A percentile compares a stretch with the other conserved stretches of the same genome.
Conservation (phyloP, 306 rosid genomes). For the Prunus mongolica region DNA sequence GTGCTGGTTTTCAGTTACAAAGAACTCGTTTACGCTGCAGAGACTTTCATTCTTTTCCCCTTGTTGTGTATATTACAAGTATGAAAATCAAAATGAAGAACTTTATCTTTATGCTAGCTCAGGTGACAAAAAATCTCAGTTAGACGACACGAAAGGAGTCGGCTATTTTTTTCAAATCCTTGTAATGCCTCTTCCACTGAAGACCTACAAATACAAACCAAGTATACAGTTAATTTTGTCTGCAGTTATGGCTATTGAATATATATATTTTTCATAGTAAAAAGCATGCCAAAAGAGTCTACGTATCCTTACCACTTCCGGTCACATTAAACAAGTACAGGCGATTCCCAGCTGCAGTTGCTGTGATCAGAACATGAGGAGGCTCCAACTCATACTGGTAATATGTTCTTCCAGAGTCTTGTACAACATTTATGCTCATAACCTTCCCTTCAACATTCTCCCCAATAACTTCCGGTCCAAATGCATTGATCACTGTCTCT, state of each 20-base stretch:
- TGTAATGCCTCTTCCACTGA: conserved; percentile 93
- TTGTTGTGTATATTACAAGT: background rate
- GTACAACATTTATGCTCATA: conserved; percentile 48
- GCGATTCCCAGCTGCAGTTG: conserved; percentile 97
- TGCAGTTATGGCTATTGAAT: background rate
- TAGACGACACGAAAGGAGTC: conserved; percentile 70
- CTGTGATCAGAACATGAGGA: conserved; percentile 83
- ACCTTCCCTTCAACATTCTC: conserved; percentile 97
- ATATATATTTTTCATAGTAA: background rate
- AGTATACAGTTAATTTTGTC: background rate
- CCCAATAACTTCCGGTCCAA: conserved; percentile 95
- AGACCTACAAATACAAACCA: conserved; percentile 60
- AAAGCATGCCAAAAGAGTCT: conserved; percentile 4
- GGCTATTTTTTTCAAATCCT: conserved; percentile 68
- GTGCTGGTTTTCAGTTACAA: background rate
- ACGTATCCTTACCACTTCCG: conserved; percentile 58
- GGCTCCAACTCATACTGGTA: conserved; percentile 96
- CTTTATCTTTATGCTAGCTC: conserved; percentile 7
- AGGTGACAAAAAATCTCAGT: conserved; percentile 22
- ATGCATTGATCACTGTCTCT: conserved; percentile 80
- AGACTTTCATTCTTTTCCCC: background rate
- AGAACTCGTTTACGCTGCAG: background rate
- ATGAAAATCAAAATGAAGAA: background rate
- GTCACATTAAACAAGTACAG: conserved; percentile 80
- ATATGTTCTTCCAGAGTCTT: conserved; percentile 77